phyloP scores from a whole-genome alignment of 495 filamentous ascomycete genomes.

The Acidiella bohemica region DNA sequence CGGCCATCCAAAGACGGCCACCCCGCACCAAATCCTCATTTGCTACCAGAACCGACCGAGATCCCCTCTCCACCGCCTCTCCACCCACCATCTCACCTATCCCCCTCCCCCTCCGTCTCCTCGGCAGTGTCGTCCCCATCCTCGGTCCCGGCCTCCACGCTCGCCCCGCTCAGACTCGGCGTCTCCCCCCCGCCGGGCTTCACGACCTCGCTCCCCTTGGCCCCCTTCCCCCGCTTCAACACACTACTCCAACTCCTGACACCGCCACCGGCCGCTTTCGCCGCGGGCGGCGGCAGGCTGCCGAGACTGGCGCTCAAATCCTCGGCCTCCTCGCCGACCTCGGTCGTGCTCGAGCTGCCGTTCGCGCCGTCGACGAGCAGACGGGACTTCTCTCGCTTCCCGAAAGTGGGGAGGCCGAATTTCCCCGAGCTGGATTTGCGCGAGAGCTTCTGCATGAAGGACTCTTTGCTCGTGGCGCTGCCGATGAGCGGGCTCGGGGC shows the following conservation, averaged over 20 bases:
- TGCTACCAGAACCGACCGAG: too few relatives aligned
- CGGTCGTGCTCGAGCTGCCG: neutral
- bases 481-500: neutral
- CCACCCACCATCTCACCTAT: neutral
- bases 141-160: slow-evolving; percentile 13
- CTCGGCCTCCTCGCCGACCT: slow-evolving; percentile 19
- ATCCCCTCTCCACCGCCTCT: too few relatives aligned
- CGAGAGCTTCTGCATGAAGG: slow-evolving; percentile 30
- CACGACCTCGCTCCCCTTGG: slow-evolving; percentile 6
- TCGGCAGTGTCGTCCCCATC: slow-evolving; percentile 9
- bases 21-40: too few relatives aligned
- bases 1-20: too few relatives aligned
- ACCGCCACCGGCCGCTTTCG: slow-evolving; percentile 1
- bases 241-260: slow-evolving; percentile 16
- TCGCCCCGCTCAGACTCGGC: slow-evolving; percentile 17
- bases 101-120: slow-evolving; percentile 1
- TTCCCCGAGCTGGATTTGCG: slow-evolving; percentile 27
- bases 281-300: slow-evolving; percentile 6
- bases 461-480: slow-evolving; percentile 18
- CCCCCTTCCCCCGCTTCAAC: slow-evolving; percentile 11
- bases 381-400: slow-evolving; percentile 16
- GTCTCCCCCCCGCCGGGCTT: slow-evolving; percentile 8
- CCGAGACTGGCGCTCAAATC: slow-evolving; percentile 10
- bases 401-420: slow-evolving; percentile 24
- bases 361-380: slow-evolving; percentile 6